These are phyloP conservation scores for Artemisia tridentata DNA, from an alignment of 129 eudicot species.

Conservation along the genomic window DNA sequence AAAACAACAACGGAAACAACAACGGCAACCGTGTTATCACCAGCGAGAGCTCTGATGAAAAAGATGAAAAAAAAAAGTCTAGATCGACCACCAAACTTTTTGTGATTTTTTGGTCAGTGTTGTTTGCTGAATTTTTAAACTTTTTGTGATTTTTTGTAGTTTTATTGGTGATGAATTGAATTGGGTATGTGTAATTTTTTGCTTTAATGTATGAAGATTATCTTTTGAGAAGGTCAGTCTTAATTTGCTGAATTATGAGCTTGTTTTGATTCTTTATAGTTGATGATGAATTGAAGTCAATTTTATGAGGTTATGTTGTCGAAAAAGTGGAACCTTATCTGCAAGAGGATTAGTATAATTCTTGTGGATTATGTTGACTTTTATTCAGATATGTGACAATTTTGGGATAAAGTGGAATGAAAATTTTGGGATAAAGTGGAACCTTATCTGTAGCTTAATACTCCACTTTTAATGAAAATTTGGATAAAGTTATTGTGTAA, in stretches of 20 bases:
- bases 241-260: too few species aligned
- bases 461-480: not conserved
- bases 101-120: too few species aligned
- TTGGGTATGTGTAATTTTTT: too few species aligned
- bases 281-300: not conserved
- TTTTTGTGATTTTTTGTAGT: not conserved
- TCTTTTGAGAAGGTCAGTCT: too few species aligned
- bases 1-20: too few species aligned
- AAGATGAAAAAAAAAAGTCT: too few species aligned
- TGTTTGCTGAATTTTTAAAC: not conserved
- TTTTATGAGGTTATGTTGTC: conserved; percentile 14
- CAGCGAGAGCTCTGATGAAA: too few species aligned
- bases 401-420: not conserved
- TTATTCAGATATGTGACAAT: not conserved
- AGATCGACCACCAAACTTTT: too few species aligned
- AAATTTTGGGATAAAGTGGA: conserved; percentile 1
- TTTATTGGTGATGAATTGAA: too few species aligned
- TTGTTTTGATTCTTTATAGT: too few species aligned
- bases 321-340: not conserved
- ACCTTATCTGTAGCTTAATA: not conserved
- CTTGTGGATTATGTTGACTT: not conserved
- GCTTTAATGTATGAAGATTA: not conserved
- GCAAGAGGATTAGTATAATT: not conserved
- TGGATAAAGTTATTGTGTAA: not conserved
- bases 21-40: too few species aligned